Evolutionary conservation across 768 basidiomycete genomes (phyloP).

Genomic region (Podaxis mareebaensis): DNA sequence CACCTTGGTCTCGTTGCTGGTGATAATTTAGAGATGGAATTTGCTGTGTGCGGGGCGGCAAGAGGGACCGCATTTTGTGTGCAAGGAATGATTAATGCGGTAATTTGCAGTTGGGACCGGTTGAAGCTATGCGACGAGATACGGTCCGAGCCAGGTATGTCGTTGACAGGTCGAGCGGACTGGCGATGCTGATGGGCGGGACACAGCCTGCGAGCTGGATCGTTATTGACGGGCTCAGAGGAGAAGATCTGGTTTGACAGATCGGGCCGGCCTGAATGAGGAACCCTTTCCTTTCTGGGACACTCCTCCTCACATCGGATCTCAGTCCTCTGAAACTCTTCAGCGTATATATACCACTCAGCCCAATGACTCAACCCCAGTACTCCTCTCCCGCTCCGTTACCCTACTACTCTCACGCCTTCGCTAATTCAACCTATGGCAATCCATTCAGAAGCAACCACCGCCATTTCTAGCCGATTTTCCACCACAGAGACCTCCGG

Average conservation of each 20-base stretch:
- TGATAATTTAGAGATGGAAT: neutral
- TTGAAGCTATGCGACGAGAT: too few relatives aligned
- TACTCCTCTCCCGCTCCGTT: conserved; percentile 3
- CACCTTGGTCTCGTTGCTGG: neutral
- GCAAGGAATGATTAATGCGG: too few relatives aligned
- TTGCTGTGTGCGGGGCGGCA: neutral
- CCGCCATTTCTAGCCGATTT: conserved; percentile 2
- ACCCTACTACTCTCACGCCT: conserved; percentile 3
- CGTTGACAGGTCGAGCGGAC: neutral
- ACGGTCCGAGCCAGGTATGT: neutral
- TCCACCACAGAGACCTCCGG: neutral
- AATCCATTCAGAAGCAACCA: conserved; percentile 7
- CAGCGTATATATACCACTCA: conserved; percentile 15
- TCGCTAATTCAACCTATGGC: conserved; percentile 5
- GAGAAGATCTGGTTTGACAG: neutral
- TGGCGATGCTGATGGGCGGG: conserved; percentile 1
- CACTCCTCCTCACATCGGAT: conserved; percentile 10
- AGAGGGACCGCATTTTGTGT: too few relatives aligned
- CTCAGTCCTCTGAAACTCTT: conserved; percentile 12
- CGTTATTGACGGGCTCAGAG: neutral
- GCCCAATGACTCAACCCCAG: conserved; percentile 2
- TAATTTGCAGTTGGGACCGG: too few relatives aligned
- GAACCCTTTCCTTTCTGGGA: neutral
- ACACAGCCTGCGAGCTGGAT: conserved; percentile 13
- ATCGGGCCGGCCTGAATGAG: neutral